Conservation (phyloP, 805 yeast species). For the Pichia ethanolica region DNA sequence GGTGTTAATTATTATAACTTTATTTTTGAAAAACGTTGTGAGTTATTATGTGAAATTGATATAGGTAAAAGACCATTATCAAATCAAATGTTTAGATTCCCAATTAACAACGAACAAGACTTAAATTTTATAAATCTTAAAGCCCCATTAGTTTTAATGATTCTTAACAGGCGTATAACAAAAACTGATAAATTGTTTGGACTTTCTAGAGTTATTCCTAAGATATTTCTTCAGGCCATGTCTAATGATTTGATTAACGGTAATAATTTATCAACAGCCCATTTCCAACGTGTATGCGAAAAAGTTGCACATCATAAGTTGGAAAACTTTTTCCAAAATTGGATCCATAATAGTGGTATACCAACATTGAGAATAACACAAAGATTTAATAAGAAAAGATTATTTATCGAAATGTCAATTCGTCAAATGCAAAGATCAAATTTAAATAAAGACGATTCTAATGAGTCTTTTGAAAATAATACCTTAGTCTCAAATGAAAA, state of each 20-base stretch:
- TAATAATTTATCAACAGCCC: constrained; percentile 64
- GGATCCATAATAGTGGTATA: constrained; percentile 86
- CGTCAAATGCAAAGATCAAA: constrained; percentile 76
- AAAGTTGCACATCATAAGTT: constrained; percentile 82
- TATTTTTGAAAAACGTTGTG: constrained; percentile 56
- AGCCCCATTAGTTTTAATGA: constrained; percentile 78
- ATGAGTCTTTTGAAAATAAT: constrained; percentile 2
- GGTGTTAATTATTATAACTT: constrained; percentile 80
- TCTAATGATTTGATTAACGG: constrained; percentile 84
- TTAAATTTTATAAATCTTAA: constrained; percentile 66
- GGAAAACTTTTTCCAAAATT: constrained; percentile 80
- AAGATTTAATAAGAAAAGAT: constrained; percentile 85
- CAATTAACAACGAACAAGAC: constrained; percentile 50
- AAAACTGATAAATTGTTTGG: constrained; percentile 95
- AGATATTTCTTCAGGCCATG: constrained; percentile 88
- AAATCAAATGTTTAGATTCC: constrained; percentile 55
- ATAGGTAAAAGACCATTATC: constrained; percentile 79
- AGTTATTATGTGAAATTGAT: constrained; percentile 64
- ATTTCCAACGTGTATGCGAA: constrained; percentile 91
- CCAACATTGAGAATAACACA: constrained; percentile 88
- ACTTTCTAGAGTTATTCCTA: constrained; percentile 82
- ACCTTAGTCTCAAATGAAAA: not conserved
- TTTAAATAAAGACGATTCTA: constrained; percentile 17
- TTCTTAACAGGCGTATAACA: constrained; percentile 87
- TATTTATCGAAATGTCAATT: constrained; percentile 90